A percentile compares a stretch with the other conserved stretches of the same genome.
phyloP scores from a whole-genome alignment of 2,329 filamentous ascomycete species.

The Beauveria brongniartii region DNA sequence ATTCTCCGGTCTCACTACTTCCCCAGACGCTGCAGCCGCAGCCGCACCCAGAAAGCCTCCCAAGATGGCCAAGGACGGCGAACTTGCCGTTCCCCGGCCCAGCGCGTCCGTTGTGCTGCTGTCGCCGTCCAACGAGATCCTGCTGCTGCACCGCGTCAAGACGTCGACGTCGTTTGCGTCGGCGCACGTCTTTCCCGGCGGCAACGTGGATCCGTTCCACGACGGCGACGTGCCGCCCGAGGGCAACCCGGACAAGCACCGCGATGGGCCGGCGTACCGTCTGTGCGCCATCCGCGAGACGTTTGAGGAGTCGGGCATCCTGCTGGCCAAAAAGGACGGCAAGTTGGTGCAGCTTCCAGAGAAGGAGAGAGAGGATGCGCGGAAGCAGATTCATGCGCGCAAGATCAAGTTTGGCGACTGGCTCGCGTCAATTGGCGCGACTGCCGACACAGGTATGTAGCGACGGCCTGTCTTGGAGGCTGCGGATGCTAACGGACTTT shows the following conservation, averaged over 20 bases:
- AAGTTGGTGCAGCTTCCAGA: conserved; percentile 54
- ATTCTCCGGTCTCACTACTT: not conserved
- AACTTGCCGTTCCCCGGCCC: conserved; percentile 42
- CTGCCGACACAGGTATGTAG: conserved; percentile 55
- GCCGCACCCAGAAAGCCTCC: not conserved
- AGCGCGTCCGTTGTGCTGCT: conserved; percentile 76
- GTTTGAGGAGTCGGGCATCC: conserved; percentile 89
- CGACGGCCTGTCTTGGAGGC: too few relatives aligned
- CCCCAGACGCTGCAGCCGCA: not conserved
- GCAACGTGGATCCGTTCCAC: conserved; percentile 69
- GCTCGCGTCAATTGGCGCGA: conserved; percentile 45
- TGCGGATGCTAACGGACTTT: not conserved
- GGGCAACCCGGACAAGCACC: conserved; percentile 50
- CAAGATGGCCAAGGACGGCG: conserved; percentile 16
- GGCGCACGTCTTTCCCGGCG: conserved; percentile 92
- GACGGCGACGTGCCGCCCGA: conserved; percentile 52
- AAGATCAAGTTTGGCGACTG: conserved; percentile 61
- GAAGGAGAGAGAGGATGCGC: conserved; percentile 53
- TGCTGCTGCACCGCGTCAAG: conserved; percentile 78
- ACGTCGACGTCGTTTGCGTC: conserved; percentile 80
- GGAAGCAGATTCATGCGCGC: conserved; percentile 60
- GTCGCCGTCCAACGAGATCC: conserved; percentile 77
- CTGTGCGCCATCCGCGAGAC: conserved; percentile 80
- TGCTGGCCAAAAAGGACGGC: conserved; percentile 55
- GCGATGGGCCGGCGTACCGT: conserved; percentile 67